Evolutionary conservation across 805 yeast species (phyloP).

Genomic region (Metschnikowia vanudenii): DNA sequence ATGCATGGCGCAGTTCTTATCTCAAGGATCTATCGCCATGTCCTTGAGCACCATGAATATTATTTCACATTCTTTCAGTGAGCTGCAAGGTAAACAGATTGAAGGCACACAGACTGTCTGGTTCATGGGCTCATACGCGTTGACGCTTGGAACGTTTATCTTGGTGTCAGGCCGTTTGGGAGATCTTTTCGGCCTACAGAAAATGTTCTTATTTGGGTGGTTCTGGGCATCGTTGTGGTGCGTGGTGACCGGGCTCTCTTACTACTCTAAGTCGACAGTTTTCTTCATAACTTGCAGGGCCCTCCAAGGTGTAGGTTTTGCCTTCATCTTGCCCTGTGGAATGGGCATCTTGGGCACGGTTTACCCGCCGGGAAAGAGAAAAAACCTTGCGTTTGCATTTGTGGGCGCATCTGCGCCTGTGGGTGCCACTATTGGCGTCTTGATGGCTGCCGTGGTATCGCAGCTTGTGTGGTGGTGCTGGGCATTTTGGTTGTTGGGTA

Average conservation of each 20-base stretch:
- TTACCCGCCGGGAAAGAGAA: conserved; percentile 44
- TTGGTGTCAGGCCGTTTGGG: conserved; percentile 68
- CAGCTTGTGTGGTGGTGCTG: conserved; percentile 59
- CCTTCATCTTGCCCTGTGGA: conserved; percentile 57
- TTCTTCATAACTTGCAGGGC: conserved; percentile 57
- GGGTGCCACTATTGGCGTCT: conserved; percentile 57
- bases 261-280: conserved; percentile 46
- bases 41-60: conserved; percentile 39
- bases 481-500: conserved; percentile 51
- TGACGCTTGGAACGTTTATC: conserved; percentile 73
- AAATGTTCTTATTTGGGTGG: conserved; percentile 54
- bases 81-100: conserved; percentile 5
- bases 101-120: conserved; percentile 27
- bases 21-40: conserved; percentile 40
- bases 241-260: conserved; percentile 56
- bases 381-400: conserved; percentile 53
- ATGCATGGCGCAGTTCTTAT: conserved; percentile 33
- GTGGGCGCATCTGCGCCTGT: conserved; percentile 62
- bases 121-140: conserved; percentile 70
- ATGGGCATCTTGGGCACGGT: conserved; percentile 52
- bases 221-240: conserved; percentile 57
- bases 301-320: conserved; percentile 64
- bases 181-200: conserved; percentile 65
- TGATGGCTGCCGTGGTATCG: conserved; percentile 49
- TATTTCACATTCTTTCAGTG: conserved; percentile 28